Base-by-base conservation (phyloP, 306 rosid genomes). In the Vigna nakashimae region DNA sequence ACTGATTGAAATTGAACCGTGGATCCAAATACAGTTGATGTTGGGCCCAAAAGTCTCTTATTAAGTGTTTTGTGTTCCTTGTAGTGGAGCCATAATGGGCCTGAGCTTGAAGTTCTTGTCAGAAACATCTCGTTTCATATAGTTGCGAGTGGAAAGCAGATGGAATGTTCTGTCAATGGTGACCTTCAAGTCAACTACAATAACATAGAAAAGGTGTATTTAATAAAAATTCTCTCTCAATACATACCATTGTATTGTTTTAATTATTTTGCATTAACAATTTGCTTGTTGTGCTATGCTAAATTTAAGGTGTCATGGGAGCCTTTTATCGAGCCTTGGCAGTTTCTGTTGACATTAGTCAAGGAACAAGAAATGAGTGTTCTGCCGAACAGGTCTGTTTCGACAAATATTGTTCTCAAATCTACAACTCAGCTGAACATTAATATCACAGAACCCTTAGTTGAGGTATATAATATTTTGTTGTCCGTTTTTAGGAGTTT, bases 251-350 rank as follows among this genome's bases (percentile, higher is more conserved):
- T 40, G 52, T 51, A n/a, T 12, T 64, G 3, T 24, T 56, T 36
- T 32, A 45, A 40, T 59, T 15, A 4, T 52, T 16, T 72, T 28
- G 36, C 34, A 43, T 68, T 26, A 59, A 74, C 53, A 50, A 57
- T 68, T 77, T 81, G 73, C 85, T 67, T 84, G 22, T 71, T 56
- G 16, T 75, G 20, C 80, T 60, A 69, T 79, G 17, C 60, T 70
- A 87, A 73, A 53, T 77, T 84, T 83, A 72, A 95, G 98, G 98
- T 91, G 63, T 82, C 84, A 42, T 95, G 98, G 98, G 98, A 95
- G 87, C 95, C 98, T 49, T 92, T 92, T 82, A 69, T 95, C 26
- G 98, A 92, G 85, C 96, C 98, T 84, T 95, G 98, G 98, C 84
- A 86, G 80, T 90, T 92, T 78, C 88, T 82, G 46, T 82, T 91